Percentiles rank a stretch among this genome's conserved stretches.
phyloP scores from a whole-genome alignment of 306 rosid genomes.

The Cucumis cinereus region DNA sequence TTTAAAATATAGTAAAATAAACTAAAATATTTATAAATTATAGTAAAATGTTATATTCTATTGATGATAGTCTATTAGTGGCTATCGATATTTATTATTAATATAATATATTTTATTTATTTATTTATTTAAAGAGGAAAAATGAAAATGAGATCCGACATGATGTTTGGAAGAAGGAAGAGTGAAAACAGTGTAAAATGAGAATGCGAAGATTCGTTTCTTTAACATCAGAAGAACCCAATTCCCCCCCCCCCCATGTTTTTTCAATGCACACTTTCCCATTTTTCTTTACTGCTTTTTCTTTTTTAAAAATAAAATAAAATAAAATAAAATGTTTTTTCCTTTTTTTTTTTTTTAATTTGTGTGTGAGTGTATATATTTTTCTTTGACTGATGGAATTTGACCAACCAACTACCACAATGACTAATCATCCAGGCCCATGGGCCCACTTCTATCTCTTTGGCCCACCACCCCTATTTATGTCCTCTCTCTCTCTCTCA shows the following conservation, averaged over 20 bases:
- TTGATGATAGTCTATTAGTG: no score
- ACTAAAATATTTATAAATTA: no score
- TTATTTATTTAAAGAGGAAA: not conserved
- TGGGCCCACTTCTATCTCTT: not conserved
- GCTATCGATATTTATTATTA: no score
- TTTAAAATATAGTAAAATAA: no score
- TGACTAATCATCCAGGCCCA: constrained; percentile 4
- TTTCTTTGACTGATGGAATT: constrained; percentile 3
- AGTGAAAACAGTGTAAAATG: not conserved
- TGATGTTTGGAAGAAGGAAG: not conserved
- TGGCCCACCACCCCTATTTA: not conserved
- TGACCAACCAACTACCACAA: constrained; percentile 11
- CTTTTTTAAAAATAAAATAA: not conserved
- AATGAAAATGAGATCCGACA: not conserved
- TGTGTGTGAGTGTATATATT: not conserved
- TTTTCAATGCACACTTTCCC: not conserved
- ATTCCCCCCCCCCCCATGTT: not conserved
- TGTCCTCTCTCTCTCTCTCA: not conserved
- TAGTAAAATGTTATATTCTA: no score
- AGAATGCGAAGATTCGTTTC: constrained; percentile 8
- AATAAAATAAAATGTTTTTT: not conserved
- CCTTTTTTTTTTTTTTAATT: no score
- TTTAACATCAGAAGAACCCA: not conserved
- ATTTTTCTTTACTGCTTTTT: not conserved
- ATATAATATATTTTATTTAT: no score